Evolutionary conservation across 495 filamentous ascomycete species (phyloP).

Genomic region (Glarea lozoyensis): DNA sequence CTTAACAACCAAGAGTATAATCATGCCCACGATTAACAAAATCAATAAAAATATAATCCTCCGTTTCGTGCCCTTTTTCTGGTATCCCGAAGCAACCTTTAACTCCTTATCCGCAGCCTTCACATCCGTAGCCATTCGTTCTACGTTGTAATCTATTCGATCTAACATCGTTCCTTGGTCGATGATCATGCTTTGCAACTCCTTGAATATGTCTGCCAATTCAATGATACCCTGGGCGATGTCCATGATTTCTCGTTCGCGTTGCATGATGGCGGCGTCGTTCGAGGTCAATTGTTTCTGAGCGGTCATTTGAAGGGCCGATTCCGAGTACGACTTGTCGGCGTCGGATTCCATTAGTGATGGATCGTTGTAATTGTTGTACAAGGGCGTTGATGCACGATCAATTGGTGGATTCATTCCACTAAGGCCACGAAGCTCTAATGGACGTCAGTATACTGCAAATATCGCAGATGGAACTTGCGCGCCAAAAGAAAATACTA

Average conservation of each 20-base stretch:
- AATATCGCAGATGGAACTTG: background rate
- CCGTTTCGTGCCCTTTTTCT: slow-evolving; percentile 78
- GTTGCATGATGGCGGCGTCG: slow-evolving; percentile 79
- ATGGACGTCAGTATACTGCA: slow-evolving; percentile 12
- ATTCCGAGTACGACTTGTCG: slow-evolving; percentile 86
- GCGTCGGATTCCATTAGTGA: slow-evolving; percentile 83
- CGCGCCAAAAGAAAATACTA: slow-evolving; percentile 22
- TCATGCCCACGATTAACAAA: slow-evolving; percentile 71
- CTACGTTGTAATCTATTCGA: slow-evolving; percentile 96
- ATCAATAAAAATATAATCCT: slow-evolving; percentile 85
- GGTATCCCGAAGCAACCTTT: slow-evolving; percentile 75
- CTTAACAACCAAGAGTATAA: slow-evolving; percentile 81
- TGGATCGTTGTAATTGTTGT: slow-evolving; percentile 49
- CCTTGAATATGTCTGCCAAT: slow-evolving; percentile 89
- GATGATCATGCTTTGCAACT: slow-evolving; percentile 93
- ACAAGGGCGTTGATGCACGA: slow-evolving; percentile 53
- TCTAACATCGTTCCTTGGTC: slow-evolving; percentile 98
- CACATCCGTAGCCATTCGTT: slow-evolving; percentile 81
- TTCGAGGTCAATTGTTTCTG: slow-evolving; percentile 65
- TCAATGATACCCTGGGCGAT: slow-evolving; percentile 98
- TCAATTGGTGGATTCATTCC: slow-evolving; percentile 35
- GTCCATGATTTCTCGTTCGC: slow-evolving; percentile 94
- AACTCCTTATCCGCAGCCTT: slow-evolving; percentile 90
- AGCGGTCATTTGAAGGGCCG: slow-evolving; percentile 67
- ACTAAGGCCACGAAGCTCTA: slow-evolving; percentile 76